Evolutionary conservation across 2,329 filamentous ascomycete species (phyloP).

Genomic region (Ceratocystis harringtonii): DNA sequence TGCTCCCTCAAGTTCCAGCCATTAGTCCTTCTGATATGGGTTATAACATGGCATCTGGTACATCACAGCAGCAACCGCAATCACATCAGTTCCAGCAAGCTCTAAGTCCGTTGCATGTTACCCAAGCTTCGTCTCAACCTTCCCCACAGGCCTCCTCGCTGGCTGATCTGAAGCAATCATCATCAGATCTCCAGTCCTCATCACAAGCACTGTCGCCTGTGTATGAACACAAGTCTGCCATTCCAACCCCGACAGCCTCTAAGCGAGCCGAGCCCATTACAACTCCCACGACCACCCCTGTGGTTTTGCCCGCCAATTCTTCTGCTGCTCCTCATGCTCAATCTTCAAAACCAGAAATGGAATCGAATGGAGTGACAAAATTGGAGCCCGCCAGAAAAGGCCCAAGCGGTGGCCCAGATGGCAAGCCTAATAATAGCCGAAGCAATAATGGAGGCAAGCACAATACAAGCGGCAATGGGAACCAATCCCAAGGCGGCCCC

Average conservation of each 20-base stretch:
- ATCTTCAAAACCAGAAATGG: background rate
- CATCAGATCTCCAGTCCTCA: background rate
- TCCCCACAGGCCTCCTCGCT: background rate
- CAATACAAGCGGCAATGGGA: background rate
- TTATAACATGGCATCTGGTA: background rate
- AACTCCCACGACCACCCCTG: too few relatives aligned
- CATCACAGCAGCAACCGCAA: constrained; percentile 9
- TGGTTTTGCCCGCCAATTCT: background rate
- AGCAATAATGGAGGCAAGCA: constrained; percentile 6
- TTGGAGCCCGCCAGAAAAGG: constrained; percentile 5
- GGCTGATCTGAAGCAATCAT: background rate
- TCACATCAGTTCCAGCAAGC: constrained; percentile 3
- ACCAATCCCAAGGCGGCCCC: background rate
- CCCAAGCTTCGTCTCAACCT: background rate
- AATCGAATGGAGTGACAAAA: background rate
- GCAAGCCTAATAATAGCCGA: constrained; percentile 6
- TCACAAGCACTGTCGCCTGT: constrained; percentile 8
- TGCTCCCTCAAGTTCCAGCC: background rate
- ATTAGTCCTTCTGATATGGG: background rate
- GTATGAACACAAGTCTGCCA: constrained; percentile 12
- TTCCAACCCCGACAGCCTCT: background rate
- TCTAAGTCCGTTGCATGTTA: background rate
- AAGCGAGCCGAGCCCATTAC: constrained; percentile 1
- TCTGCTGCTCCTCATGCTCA: background rate
- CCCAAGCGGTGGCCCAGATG: background rate